phyloP scores from a whole-genome alignment of 139 green algal species.

The Spirogloea muscicola region DNA sequence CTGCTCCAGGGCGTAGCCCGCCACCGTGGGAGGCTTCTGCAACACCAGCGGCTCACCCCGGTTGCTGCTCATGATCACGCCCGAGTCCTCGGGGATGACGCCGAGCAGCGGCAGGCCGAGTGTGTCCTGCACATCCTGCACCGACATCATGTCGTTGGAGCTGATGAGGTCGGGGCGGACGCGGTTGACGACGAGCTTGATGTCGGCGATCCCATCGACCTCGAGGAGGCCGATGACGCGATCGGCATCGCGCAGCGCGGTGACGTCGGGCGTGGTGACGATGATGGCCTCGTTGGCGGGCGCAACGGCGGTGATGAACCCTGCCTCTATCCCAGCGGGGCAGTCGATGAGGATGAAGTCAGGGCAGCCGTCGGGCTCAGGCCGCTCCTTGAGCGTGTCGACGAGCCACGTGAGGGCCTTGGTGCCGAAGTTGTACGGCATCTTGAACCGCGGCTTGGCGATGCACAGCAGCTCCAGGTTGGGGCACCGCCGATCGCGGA shows the following conservation, averaged over 20 bases:
- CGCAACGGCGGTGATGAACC: conserved; percentile 87
- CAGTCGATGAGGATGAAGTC: conserved; percentile 86
- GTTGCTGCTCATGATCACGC: conserved; percentile 86
- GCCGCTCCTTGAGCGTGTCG: conserved; percentile 64
- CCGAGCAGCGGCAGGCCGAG: conserved; percentile 74
- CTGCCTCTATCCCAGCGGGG: conserved; percentile 80
- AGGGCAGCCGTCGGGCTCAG: conserved; percentile 59
- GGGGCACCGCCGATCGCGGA: conserved; percentile 84
- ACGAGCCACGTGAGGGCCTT: conserved; percentile 80
- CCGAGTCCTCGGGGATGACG: conserved; percentile 71
- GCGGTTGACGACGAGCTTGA: conserved; percentile 85
- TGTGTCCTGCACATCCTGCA: conserved; percentile 86
- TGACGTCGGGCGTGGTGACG: conserved; percentile 88
- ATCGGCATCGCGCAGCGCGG: conserved; percentile 77
- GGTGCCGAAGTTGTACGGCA: conserved; percentile 71
- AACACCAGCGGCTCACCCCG: conserved; percentile 82
- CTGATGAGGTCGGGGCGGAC: conserved; percentile 84
- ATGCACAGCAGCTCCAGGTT: conserved; percentile 80
- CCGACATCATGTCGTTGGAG: conserved; percentile 88
- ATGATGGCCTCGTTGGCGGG: conserved; percentile 79
- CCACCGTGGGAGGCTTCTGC: conserved; percentile 81
- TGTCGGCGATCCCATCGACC: conserved; percentile 80
- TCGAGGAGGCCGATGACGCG: conserved; percentile 82
- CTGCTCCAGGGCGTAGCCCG: conserved; percentile 82
- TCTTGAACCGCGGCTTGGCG: conserved; percentile 60